Conservation (phyloP, 192 early-diverging fungal species). For the Entomortierella lignicola region DNA sequence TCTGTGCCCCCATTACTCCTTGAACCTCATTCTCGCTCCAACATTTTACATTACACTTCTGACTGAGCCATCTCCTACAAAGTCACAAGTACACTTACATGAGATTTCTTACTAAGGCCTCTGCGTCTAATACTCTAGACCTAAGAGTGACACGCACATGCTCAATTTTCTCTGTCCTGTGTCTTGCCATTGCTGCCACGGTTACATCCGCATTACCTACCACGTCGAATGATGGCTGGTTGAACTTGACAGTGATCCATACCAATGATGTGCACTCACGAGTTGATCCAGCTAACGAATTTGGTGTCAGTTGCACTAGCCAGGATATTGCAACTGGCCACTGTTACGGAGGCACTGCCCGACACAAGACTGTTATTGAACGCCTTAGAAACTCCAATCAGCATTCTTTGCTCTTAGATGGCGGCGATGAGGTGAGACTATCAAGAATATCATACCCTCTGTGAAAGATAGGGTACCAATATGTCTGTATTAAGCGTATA, state of each 20-base stretch:
- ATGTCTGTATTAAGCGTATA: neutral
- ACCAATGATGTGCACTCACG: slow-evolving; percentile 59
- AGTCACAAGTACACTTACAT: neutral
- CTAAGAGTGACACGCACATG: neutral
- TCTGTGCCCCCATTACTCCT: too few relatives aligned
- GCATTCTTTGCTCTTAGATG: slow-evolving; percentile 74
- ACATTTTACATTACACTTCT: too few relatives aligned
- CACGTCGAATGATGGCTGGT: slow-evolving; percentile 26
- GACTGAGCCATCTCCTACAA: too few relatives aligned
- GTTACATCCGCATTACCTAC: slow-evolving; percentile 16
- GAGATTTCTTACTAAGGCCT: slow-evolving; percentile 3
- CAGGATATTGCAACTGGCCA: slow-evolving; percentile 32
- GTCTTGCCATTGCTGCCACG: neutral
- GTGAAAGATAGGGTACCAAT: neutral
- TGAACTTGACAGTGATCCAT: slow-evolving; percentile 56
- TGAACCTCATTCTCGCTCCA: too few relatives aligned
- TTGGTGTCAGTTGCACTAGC: slow-evolving; percentile 44
- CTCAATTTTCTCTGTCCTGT: neutral
- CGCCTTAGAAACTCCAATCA: slow-evolving; percentile 60
- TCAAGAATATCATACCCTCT: neutral
- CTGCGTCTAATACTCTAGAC: neutral
- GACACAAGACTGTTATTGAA: slow-evolving; percentile 70
- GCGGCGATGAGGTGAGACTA: slow-evolving; percentile 71
- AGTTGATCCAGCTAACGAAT: slow-evolving; percentile 44
- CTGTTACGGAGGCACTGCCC: slow-evolving; percentile 70